A percentile compares a stretch with the other conserved stretches of the same genome.
phyloP scores from a whole-genome alignment of 2,329 filamentous ascomycete species.

The Coniochaeta sp. region DNA sequence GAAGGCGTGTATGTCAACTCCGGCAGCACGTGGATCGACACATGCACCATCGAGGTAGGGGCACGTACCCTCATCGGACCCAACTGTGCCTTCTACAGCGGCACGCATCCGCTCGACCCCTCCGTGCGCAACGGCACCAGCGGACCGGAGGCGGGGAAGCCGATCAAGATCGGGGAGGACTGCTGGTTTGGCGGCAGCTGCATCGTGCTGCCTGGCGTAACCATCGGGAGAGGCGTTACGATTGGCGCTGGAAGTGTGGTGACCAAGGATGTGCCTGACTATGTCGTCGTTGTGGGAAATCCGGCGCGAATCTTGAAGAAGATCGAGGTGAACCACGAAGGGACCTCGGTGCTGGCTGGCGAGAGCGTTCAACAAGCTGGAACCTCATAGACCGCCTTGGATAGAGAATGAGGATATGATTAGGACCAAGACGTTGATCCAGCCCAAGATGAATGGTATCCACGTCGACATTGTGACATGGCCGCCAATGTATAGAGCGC shows the following conservation, averaged over 20 bases:
- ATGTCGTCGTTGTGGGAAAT: constrained; percentile 58
- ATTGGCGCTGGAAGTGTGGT: constrained; percentile 80
- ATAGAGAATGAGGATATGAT: constrained; percentile 87
- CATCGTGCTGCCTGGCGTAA: constrained; percentile 68
- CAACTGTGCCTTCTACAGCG: constrained; percentile 69
- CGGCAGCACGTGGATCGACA: constrained; percentile 71
- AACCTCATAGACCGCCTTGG: constrained; percentile 70
- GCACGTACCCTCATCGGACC: constrained; percentile 72
- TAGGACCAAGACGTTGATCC: constrained; percentile 75
- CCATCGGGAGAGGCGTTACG: constrained; percentile 65
- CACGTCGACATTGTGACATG: constrained; percentile 90
- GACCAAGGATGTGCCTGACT: constrained; percentile 65
- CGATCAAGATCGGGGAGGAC: constrained; percentile 72
- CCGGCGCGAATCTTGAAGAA: constrained; percentile 52
- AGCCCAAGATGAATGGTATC: constrained; percentile 84
- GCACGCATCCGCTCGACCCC: constrained; percentile 71
- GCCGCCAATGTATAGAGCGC: constrained; percentile 72
- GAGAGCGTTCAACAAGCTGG: not conserved
- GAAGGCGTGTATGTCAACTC: constrained; percentile 68
- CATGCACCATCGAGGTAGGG: constrained; percentile 66
- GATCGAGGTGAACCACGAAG: constrained; percentile 22
- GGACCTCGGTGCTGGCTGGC: not conserved
- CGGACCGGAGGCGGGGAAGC: constrained; percentile 68
- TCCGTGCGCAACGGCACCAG: constrained; percentile 63
- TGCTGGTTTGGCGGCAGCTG: constrained; percentile 73